phyloP scores from a whole-genome alignment of 192 early-diverging fungal genomes.

The Gaertneriomyces sp. region DNA sequence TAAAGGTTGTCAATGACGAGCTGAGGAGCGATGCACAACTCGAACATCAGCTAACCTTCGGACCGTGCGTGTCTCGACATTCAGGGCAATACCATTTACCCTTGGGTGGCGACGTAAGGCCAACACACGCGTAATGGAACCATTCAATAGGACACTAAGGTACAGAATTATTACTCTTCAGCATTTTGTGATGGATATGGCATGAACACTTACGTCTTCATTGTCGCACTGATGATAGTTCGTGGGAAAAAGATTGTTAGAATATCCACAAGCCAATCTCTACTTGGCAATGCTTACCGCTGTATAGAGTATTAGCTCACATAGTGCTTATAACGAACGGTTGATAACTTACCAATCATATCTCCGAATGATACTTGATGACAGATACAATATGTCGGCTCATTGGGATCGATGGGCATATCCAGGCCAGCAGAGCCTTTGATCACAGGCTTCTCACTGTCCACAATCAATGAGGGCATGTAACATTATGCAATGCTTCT shows the following conservation, averaged over 20 bases:
- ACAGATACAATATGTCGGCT: constrained; percentile 95
- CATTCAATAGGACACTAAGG: constrained; percentile 90
- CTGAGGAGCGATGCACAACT: too few relatives aligned
- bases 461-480: background rate
- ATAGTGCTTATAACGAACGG: background rate
- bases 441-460: background rate
- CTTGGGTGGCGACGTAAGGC: constrained; percentile 79
- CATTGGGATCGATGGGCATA: constrained; percentile 90
- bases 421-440: constrained; percentile 11
- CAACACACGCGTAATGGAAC: constrained; percentile 96
- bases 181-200: too few relatives aligned
- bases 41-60: background rate
- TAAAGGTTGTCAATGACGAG: too few relatives aligned
- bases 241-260: background rate
- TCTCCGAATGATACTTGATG: constrained; percentile 93
- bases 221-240: constrained; percentile 58
- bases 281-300: constrained; percentile 17
- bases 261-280: background rate
- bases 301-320: constrained; percentile 13
- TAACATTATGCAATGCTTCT: background rate
- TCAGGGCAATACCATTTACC: constrained; percentile 95
- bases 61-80: constrained; percentile 54
- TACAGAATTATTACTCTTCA: constrained; percentile 4
- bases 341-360: constrained; percentile 73
- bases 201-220: constrained; percentile 59